Conservation (phyloP, 768 basidiomycete genomes). For the Boletus sp. region DNA sequence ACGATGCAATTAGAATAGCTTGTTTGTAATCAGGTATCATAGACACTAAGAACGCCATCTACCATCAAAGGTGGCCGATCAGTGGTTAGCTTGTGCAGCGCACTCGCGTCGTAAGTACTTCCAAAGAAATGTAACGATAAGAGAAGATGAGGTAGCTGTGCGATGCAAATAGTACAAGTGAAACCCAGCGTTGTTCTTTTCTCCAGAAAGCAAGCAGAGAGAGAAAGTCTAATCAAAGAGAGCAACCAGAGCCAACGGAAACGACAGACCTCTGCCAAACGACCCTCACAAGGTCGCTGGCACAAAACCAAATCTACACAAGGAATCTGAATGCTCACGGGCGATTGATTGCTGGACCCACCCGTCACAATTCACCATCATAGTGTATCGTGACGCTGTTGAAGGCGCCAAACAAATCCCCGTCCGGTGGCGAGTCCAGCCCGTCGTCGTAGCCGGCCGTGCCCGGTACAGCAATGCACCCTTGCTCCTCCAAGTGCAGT, state of each 20-base stretch:
- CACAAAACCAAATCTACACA: constrained; percentile 7
- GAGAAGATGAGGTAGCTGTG: constrained; percentile 23
- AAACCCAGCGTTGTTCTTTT: constrained; percentile 18
- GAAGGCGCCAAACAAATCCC: constrained; percentile 83
- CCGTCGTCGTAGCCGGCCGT: constrained; percentile 46
- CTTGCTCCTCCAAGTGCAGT: constrained; percentile 80
- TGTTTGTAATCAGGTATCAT: constrained; percentile 31
- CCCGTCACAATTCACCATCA: constrained; percentile 59
- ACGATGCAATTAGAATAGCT: constrained; percentile 29
- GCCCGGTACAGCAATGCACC: constrained; percentile 33
- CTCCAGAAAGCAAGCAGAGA: constrained; percentile 22
- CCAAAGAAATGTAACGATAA: constrained; percentile 19
- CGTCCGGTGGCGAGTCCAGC: constrained; percentile 42
- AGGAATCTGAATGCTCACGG: background rate
- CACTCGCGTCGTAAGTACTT: constrained; percentile 22
- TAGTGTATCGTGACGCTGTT: constrained; percentile 87
- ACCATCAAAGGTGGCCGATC: constrained; percentile 18
- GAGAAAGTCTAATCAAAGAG: constrained; percentile 20
- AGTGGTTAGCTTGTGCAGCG: constrained; percentile 19
- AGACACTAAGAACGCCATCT: constrained; percentile 26
- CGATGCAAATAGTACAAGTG: constrained; percentile 36
- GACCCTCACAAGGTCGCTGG: constrained; percentile 1
- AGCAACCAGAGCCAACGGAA: constrained; percentile 9
- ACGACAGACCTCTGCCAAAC: constrained; percentile 18
- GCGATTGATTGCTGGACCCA: background rate